Conservation (phyloP, 768 basidiomycete genomes). For the Tylopilus subfusipes region DNA sequence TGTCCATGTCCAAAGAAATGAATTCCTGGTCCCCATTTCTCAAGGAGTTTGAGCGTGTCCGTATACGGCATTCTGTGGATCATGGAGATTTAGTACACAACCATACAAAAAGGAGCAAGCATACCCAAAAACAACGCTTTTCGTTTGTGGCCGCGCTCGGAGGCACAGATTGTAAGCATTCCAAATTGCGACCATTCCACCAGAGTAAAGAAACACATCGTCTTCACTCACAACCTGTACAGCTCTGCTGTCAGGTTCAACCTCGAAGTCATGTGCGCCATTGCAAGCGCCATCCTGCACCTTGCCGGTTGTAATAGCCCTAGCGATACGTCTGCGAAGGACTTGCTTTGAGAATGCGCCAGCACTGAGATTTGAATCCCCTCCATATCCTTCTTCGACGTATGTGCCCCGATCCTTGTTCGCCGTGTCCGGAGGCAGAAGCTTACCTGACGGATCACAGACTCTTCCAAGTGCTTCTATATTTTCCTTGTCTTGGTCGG, state of each 20-base stretch:
- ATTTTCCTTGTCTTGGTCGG: slow-evolving; percentile 35
- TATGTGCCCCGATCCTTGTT: slow-evolving; percentile 68
- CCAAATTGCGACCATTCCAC: no score
- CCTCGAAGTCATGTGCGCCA: slow-evolving; percentile 41
- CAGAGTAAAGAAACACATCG: no score
- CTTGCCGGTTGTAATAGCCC: slow-evolving; percentile 67
- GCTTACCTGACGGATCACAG: slow-evolving; percentile 5
- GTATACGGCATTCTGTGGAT: slow-evolving; percentile 87
- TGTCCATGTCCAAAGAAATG: no score
- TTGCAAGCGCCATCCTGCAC: slow-evolving; percentile 35
- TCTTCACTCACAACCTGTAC: slow-evolving; percentile 70
- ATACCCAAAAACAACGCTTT: no score
- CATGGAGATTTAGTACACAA: not conserved
- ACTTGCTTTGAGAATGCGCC: no score
- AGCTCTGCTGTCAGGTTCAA: slow-evolving; percentile 66
- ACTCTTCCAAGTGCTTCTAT: slow-evolving; percentile 19
- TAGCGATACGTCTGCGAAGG: no score
- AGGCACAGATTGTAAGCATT: slow-evolving; percentile 74
- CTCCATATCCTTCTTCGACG: slow-evolving; percentile 92
- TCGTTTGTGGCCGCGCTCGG: slow-evolving; percentile 49
- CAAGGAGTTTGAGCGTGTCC: slow-evolving; percentile 88
- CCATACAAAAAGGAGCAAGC: slow-evolving; percentile 32
- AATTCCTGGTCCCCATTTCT: no score
- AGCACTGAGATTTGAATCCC: slow-evolving; percentile 76
- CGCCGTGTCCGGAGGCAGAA: slow-evolving; percentile 41